A percentile compares a stretch with the other conserved stretches of the same genome.
Conservation (phyloP, 352 stramenopile species). For the Globisporangium paddicum region DNA sequence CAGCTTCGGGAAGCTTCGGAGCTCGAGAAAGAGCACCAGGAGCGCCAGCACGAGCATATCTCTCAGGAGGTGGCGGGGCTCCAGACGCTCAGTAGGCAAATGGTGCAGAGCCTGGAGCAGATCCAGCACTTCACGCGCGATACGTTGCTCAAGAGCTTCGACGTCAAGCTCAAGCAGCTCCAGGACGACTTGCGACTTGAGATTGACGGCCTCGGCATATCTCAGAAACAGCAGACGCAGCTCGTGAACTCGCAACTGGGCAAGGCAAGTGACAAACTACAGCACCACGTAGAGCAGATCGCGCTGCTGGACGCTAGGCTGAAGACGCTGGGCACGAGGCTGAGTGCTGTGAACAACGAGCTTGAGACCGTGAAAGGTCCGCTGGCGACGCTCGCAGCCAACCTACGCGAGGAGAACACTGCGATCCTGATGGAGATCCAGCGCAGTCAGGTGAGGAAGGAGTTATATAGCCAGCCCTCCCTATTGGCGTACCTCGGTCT, state of each 20-base stretch:
- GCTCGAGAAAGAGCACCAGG: conserved; percentile 15
- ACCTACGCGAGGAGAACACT: conserved; percentile 66
- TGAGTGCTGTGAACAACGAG: conserved; percentile 30
- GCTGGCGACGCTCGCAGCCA: conserved; percentile 46
- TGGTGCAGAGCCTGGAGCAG: conserved; percentile 25
- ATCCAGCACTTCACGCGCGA: conserved; percentile 41
- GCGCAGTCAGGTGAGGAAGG: conserved; percentile 40
- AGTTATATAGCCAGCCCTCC: no score
- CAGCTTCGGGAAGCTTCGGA: conserved; percentile 17
- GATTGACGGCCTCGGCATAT: conserved; percentile 17
- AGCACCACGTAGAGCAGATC: conserved; percentile 32
- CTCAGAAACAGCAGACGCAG: conserved; percentile 20
- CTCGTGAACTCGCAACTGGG: conserved; percentile 25
- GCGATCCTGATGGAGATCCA: conserved; percentile 62
- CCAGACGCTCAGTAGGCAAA: conserved; percentile 22
- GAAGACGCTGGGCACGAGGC: conserved; percentile 18
- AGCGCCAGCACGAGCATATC: conserved; percentile 16
- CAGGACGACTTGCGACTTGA: conserved; percentile 19
- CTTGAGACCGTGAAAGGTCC: conserved; percentile 46
- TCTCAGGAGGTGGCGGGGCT: conserved; percentile 22
- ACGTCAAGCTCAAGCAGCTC: conserved; percentile 27
- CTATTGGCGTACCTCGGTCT: no score
- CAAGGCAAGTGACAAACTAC: conserved; percentile 26
- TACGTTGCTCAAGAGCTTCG: conserved; percentile 30
- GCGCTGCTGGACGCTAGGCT: conserved; percentile 30